Percentiles rank a stretch among this genome's conserved stretches.
Evolutionary conservation across 2,329 filamentous ascomycete species (phyloP).

Genomic region (Cladosporium sp.): DNA sequence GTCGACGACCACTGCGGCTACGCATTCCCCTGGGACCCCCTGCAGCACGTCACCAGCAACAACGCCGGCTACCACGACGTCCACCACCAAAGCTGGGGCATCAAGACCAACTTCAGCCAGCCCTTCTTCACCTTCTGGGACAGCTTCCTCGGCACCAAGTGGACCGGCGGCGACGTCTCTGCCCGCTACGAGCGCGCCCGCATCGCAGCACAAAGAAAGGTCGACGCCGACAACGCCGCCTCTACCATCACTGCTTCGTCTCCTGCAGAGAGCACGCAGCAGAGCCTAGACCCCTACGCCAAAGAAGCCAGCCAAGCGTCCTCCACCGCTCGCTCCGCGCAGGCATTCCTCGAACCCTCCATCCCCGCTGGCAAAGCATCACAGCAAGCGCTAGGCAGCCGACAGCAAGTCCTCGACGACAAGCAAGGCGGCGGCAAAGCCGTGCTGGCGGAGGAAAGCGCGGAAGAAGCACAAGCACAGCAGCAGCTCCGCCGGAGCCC

Average conservation of each 20-base stretch:
- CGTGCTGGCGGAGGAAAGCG: constrained; percentile 41
- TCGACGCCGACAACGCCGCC: constrained; percentile 50
- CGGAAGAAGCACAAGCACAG: constrained; percentile 40
- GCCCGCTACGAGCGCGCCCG: constrained; percentile 60
- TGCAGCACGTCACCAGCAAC: constrained; percentile 90
- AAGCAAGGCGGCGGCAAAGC: constrained; percentile 37
- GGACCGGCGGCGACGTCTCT: constrained; percentile 67
- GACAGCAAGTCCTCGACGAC: constrained; percentile 45
- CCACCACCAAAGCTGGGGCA: constrained; percentile 98
- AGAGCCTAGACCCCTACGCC: constrained; percentile 29
- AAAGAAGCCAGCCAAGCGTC: constrained; percentile 28
- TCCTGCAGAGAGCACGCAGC: constrained; percentile 21
- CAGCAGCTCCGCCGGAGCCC: constrained; percentile 40
- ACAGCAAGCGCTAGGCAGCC: constrained; percentile 41
- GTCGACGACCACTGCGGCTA: constrained; percentile 98
- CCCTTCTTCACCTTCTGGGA: constrained; percentile 98
- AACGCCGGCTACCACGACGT: constrained; percentile 97
- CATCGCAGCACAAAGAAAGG: constrained; percentile 56
- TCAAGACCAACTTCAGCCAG: constrained; percentile 84
- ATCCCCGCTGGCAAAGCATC: constrained; percentile 40
- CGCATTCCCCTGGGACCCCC: constrained; percentile 88
- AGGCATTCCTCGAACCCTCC: constrained; percentile 25
- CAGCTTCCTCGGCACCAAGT: constrained; percentile 74
- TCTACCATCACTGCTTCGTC: constrained; percentile 22
- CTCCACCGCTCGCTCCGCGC: constrained; percentile 26